A percentile compares a stretch with the other conserved stretches of the same genome.
phyloP scores from a whole-genome alignment of 495 filamentous ascomycete genomes.

The Talaromyces thailandensis region DNA sequence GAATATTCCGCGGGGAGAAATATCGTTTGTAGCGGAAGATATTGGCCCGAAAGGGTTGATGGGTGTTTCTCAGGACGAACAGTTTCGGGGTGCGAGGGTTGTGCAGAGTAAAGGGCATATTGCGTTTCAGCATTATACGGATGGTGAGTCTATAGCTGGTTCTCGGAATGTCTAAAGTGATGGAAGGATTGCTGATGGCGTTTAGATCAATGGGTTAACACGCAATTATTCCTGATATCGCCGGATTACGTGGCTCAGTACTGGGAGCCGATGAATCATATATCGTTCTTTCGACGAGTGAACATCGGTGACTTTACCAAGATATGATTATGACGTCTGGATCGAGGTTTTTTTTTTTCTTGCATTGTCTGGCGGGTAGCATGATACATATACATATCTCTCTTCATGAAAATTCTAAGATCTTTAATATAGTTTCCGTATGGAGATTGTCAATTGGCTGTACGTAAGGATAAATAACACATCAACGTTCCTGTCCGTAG shows the following conservation, averaged over 20 bases:
- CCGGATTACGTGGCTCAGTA: constrained; percentile 69
- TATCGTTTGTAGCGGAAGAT: constrained; percentile 70
- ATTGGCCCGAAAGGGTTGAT: constrained; percentile 54
- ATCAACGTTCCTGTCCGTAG: not conserved
- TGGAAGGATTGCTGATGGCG: not conserved
- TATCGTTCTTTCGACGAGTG: constrained; percentile 72
- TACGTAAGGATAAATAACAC: not conserved
- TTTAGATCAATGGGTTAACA: constrained; percentile 61
- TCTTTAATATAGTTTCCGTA: too few species aligned
- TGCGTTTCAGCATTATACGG: constrained; percentile 56
- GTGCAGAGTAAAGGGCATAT: constrained; percentile 71
- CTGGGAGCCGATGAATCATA: constrained; percentile 71
- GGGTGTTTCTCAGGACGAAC: constrained; percentile 52
- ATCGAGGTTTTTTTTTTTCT: not conserved
- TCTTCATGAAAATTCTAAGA: constrained; percentile 58
- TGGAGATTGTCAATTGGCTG: not conserved
- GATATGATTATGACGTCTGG: not conserved
- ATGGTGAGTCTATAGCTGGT: constrained; percentile 43
- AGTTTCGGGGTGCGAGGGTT: constrained; percentile 66
- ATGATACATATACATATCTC: constrained; percentile 15
- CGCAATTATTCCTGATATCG: constrained; percentile 73
- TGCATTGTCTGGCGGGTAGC: not conserved
- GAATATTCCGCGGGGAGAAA: constrained; percentile 79
- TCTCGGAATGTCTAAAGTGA: not conserved
- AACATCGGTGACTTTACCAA: constrained; percentile 50